Evolutionary conservation across 345 rosid species (phyloP), one percentile per base, ranked within the genome.

Genomic region (Cardiospermum halicacabum): DNA sequence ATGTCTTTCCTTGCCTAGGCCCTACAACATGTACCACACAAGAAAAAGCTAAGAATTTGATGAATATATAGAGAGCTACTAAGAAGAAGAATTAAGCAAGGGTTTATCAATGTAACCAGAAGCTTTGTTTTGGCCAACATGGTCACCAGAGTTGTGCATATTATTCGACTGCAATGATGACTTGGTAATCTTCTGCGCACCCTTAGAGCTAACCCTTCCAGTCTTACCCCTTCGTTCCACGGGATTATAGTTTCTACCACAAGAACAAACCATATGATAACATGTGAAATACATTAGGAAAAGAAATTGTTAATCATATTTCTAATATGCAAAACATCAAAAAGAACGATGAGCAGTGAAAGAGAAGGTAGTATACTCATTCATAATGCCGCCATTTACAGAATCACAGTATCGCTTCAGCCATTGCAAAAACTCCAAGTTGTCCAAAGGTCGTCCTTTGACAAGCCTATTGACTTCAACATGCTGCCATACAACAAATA

Each of bases 361-460:
- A 42, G 36, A 47, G 42, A 36, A 39, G 66, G 53, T 55, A 34
- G 58, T 73, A 34, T 83, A 93, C 99, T 93, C 96, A 19, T 90
- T 93, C 94, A 91, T 83, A 47, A 89, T 89, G 80, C 99, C 99
- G 31, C 97, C 96, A 72, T 94, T 94, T 3, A 91, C 75, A 40
- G 99, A 91, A 80, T 94, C 99, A 67, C 99, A 94, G 63, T 89
- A 91, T 11, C 96, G 86, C 75, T 89, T 94, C 60, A 94, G 81
- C 99, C 99, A 94, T 51, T 94, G 99, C 51, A 91, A 74, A 77
- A 91, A 91, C 84, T 94, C 99, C 91, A 94, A 82, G 75, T 94
- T 94, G 88, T 94, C 97, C 82, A 94, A 73, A 58, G 97, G 91
- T 37, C 96, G 78, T 48, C 95, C 96, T 78, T 94, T 94, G 50